Conservation (phyloP, 148 eudicot species). For the Hydrangea macrophylla region DNA sequence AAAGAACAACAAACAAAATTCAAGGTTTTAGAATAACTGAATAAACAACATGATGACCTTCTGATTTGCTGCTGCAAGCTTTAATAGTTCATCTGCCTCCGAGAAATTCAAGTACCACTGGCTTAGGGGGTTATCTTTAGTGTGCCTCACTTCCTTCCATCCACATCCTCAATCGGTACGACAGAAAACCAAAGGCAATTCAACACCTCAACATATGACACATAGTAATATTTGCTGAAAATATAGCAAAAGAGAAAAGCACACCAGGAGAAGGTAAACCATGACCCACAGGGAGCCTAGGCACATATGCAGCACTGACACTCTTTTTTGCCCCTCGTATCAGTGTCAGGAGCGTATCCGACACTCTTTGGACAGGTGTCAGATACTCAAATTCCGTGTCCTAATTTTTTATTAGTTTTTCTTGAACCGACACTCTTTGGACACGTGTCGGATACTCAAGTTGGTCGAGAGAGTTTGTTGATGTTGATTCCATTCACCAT, state of each 20-base stretch:
- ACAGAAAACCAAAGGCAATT: conserved; percentile 6
- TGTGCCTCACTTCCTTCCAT: conserved; percentile 40
- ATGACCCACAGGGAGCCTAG: conserved; percentile 49
- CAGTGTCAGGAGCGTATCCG: too few species aligned
- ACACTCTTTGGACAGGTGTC: too few species aligned
- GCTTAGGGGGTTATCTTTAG: conserved; percentile 42
- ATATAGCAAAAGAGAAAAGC: conserved; percentile 11
- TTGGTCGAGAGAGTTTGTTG: too few species aligned
- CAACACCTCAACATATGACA: background rate
- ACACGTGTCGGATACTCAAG: too few species aligned
- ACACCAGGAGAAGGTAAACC: conserved; percentile 48
- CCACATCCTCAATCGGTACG: conserved; percentile 41
- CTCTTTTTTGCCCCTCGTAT: too few species aligned
- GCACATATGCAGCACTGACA: conserved; percentile 48
- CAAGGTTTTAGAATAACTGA: background rate
- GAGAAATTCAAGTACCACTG: conserved; percentile 57
- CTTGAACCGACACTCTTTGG: too few species aligned
- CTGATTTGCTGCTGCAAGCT: conserved; percentile 65
- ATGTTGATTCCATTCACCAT: too few species aligned
- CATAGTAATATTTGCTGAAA: background rate
- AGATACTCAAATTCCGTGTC: too few species aligned
- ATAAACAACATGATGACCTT: conserved; percentile 43
- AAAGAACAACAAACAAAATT: background rate
- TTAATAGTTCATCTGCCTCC: conserved; percentile 62
- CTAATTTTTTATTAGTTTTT: too few species aligned